Evolutionary conservation across 148 eudicot species (phyloP).

Genomic region (Persicaria tinctoria): DNA sequence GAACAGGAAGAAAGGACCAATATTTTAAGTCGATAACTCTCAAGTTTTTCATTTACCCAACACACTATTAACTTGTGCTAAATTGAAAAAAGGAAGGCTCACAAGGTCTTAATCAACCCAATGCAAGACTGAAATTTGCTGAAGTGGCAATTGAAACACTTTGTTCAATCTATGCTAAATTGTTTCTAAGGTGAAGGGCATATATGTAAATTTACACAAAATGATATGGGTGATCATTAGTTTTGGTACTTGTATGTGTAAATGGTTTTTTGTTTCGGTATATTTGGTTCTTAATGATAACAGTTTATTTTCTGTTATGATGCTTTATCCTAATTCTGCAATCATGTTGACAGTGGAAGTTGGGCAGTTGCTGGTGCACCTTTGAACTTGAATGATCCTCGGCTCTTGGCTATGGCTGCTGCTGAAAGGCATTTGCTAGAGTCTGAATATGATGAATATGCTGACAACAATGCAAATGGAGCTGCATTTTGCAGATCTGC

Average conservation of each 20-base stretch:
- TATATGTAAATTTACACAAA: background rate
- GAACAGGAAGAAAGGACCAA: no score
- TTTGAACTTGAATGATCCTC: slow-evolving; percentile 17
- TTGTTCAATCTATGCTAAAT: background rate
- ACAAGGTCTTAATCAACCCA: background rate
- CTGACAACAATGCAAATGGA: slow-evolving; percentile 15
- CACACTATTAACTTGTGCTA: background rate
- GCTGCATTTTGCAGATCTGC: slow-evolving; percentile 16
- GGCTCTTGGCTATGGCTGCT: slow-evolving; percentile 17
- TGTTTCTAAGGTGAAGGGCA: background rate
- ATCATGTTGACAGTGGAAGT: slow-evolving; percentile 5
- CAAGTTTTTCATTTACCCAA: no score
- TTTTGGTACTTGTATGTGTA: background rate
- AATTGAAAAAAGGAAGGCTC: background rate
- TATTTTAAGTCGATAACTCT: no score
- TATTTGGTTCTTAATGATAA: background rate
- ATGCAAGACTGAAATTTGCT: background rate
- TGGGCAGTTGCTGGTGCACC: slow-evolving; percentile 17
- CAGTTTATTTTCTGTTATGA: background rate
- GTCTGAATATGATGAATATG: slow-evolving; percentile 18
- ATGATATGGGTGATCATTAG: background rate
- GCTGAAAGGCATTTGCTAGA: slow-evolving; percentile 17
- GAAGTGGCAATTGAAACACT: background rate
- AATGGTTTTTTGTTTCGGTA: background rate
- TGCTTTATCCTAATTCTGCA: background rate